phyloP scores from a whole-genome alignment of 23 red algal genomes.

The Gracilaria gracilis region DNA sequence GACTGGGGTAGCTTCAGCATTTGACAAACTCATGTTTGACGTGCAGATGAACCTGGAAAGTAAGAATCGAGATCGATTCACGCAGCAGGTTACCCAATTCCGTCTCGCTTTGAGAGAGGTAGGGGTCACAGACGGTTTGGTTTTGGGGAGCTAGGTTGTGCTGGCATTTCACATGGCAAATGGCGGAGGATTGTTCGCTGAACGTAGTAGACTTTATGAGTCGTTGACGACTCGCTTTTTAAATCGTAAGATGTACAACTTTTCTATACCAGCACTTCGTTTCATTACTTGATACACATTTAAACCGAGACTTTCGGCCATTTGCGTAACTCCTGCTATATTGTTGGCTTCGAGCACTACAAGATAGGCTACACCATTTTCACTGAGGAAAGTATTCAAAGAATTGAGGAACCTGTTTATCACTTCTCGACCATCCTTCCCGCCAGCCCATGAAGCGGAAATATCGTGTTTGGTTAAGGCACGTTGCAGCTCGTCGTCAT shows the following conservation, averaged over 20 bases:
- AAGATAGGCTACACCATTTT: slow-evolving; percentile 71
- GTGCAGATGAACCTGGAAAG: slow-evolving; percentile 81
- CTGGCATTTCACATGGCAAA: not conserved
- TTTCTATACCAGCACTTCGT: slow-evolving; percentile 76
- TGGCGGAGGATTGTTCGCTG: not conserved
- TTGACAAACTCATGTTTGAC: slow-evolving; percentile 83
- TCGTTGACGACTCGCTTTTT: slow-evolving; percentile 1
- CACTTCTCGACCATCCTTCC: slow-evolving; percentile 69
- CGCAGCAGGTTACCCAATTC: slow-evolving; percentile 79
- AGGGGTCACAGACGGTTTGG: slow-evolving; percentile 63
- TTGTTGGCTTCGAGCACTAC: slow-evolving; percentile 69
- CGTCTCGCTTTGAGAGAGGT: slow-evolving; percentile 66
- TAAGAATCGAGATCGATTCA: slow-evolving; percentile 91
- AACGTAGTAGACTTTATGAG: slow-evolving; percentile 16
- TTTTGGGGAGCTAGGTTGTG: slow-evolving; percentile 1
- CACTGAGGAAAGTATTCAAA: slow-evolving; percentile 34
- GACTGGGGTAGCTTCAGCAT: slow-evolving; percentile 65
- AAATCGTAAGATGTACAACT: slow-evolving; percentile 76
- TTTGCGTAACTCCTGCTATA: slow-evolving; percentile 29
- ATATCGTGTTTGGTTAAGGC: slow-evolving; percentile 68
- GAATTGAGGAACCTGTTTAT: slow-evolving; percentile 67
- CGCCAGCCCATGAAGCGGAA: slow-evolving; percentile 82
- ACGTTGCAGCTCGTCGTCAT: slow-evolving; percentile 54
- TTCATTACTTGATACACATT: slow-evolving; percentile 36
- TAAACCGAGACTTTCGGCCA: slow-evolving; percentile 56